These are phyloP conservation scores for Pelargonium myrrhifolium DNA, from an alignment of 441 rosid genomes.

Conservation along the genomic window DNA sequence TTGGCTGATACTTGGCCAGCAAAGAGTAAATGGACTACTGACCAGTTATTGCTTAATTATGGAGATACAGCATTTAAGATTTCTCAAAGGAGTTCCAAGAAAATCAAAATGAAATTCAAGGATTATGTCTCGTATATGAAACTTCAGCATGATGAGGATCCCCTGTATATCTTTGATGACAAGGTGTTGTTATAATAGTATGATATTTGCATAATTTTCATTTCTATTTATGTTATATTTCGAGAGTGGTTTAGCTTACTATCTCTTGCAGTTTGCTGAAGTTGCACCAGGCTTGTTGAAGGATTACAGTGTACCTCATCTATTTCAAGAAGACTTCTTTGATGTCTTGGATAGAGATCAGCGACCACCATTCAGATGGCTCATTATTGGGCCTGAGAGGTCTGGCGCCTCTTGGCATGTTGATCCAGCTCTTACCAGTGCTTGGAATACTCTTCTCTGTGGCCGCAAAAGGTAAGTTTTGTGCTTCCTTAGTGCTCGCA, in stretches of 20 bases:
- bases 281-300: constrained; percentile 65
- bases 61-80: constrained; percentile 69
- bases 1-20: constrained; percentile 90
- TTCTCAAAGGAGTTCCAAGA: constrained; percentile 70
- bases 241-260: constrained; percentile 7
- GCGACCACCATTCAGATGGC: constrained; percentile 90
- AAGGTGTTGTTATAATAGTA: constrained; percentile 36
- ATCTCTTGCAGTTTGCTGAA: constrained; percentile 73
- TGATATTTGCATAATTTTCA: background rate
- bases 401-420: constrained; percentile 99
- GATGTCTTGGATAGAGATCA: constrained; percentile 60
- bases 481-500: constrained; percentile 2
- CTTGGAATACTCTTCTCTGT: constrained; percentile 92
- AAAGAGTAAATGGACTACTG: constrained; percentile 67
- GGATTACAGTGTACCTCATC: constrained; percentile 72
- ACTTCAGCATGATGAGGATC: constrained; percentile 89
- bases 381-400: constrained; percentile 93
- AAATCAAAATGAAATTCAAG: constrained; percentile 63
- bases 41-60: constrained; percentile 49
- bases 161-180: constrained; percentile 85
- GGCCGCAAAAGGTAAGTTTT: constrained; percentile 78
- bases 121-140: constrained; percentile 76
- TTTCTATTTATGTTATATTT: background rate
- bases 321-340: constrained; percentile 86
- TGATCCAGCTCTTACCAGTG: constrained; percentile 96